Conservation (phyloP, 1,284 basidiomycete genomes). For the Flammula alnicola region DNA sequence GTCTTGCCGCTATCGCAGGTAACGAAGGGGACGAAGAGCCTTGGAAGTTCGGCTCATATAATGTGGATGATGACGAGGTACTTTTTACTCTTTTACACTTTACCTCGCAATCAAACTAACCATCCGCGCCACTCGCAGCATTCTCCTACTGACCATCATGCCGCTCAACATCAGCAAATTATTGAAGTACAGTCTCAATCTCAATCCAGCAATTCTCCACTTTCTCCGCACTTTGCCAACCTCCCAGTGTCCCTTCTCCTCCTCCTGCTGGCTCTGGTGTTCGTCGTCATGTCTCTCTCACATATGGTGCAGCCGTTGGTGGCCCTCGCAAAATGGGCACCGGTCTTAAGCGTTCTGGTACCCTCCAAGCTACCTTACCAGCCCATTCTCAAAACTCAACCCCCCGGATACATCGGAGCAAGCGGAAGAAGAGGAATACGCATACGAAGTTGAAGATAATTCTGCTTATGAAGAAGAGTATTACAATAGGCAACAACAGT, state of each 20-base stretch:
- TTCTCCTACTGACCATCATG: slow-evolving; percentile 33
- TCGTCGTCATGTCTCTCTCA: slow-evolving; percentile 78
- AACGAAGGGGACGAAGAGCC: slow-evolving; percentile 85
- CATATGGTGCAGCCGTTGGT: slow-evolving; percentile 61
- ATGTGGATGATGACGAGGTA: slow-evolving; percentile 68
- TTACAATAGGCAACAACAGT: slow-evolving; percentile 39
- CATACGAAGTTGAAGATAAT: slow-evolving; percentile 53
- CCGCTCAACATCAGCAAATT: slow-evolving; percentile 49
- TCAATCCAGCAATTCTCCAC: slow-evolving; percentile 52
- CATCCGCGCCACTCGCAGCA: slow-evolving; percentile 17
- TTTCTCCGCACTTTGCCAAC: slow-evolving; percentile 60
- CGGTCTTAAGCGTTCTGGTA: slow-evolving; percentile 73
- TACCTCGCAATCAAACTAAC: slow-evolving; percentile 15
- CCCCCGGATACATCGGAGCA: slow-evolving; percentile 48
- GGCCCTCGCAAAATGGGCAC: slow-evolving; percentile 49
- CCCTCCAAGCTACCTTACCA: slow-evolving; percentile 60
- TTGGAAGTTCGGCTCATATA: slow-evolving; percentile 69
- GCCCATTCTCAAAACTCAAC: slow-evolving; percentile 39
- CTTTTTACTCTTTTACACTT: slow-evolving; percentile 13
- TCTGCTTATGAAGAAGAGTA: slow-evolving; percentile 62
- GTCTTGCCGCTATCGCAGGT: slow-evolving; percentile 78
- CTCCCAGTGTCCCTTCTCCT: slow-evolving; percentile 63
- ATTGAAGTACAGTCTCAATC: slow-evolving; percentile 50
- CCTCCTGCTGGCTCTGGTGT: slow-evolving; percentile 70
- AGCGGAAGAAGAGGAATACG: slow-evolving; percentile 58